phyloP scores from a whole-genome alignment of 2,329 filamentous ascomycete genomes.

The Stromatinia cepivora region DNA sequence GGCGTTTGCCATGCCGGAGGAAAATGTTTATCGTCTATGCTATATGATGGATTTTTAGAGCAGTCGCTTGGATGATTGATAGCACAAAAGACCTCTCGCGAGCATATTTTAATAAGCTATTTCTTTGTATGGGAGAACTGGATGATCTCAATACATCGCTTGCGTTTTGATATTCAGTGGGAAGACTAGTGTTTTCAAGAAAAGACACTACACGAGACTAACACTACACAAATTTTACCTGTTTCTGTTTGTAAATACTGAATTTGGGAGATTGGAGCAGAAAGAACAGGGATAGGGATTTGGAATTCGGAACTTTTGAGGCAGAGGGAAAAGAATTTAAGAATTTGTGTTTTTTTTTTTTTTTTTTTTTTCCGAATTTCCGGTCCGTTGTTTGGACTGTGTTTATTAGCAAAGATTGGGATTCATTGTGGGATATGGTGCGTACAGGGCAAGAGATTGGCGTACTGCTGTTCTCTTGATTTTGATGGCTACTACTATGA shows the following conservation, averaged over 20 bases:
- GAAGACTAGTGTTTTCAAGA: conserved; percentile 4
- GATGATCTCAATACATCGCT: conserved; percentile 5
- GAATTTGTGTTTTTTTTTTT: neutral
- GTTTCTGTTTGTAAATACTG: conserved; percentile 17
- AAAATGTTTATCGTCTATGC: neutral
- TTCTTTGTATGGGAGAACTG: neutral
- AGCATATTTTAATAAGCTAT: conserved; percentile 11
- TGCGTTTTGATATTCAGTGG: neutral
- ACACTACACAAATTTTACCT: neutral
- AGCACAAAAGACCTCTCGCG: neutral
- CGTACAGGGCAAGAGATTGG: conserved; percentile 10
- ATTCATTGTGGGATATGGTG: conserved; percentile 10
- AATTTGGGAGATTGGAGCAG: conserved; percentile 3
- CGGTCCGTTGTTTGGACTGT: neutral
- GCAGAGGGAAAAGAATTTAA: conserved; percentile 12
- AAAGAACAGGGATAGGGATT: neutral
- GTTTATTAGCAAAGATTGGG: conserved; percentile 16
- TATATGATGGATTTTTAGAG: conserved; percentile 2
- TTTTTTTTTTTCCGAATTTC: neutral
- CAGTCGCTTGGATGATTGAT: conserved; percentile 11
- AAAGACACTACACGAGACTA: conserved; percentile 1
- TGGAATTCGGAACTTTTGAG: conserved; percentile 13
- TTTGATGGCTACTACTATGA: conserved; percentile 4
- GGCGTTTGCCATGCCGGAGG: neutral
- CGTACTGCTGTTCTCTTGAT: neutral